Evolutionary conservation across 495 filamentous ascomycete species (phyloP).

Genomic region (Cryomyces minteri): DNA sequence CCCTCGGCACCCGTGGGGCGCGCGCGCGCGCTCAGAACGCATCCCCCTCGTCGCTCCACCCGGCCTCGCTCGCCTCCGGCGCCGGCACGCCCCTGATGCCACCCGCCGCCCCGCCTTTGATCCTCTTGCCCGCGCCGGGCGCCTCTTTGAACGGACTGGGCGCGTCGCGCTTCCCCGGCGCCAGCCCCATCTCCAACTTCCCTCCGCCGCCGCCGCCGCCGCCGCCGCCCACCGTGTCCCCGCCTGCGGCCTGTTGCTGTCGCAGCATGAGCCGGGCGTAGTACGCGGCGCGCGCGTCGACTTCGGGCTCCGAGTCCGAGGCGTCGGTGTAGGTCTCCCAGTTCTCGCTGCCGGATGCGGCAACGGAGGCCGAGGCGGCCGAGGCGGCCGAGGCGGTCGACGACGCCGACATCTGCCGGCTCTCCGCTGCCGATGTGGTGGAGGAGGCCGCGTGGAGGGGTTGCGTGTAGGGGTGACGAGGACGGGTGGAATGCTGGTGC

Average conservation of each 20-base stretch:
- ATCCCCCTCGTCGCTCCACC: constrained; percentile 23
- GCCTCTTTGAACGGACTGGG: constrained; percentile 16
- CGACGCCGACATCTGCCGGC: constrained; percentile 9
- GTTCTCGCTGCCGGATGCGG: constrained; percentile 70
- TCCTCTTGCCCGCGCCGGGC: constrained; percentile 13
- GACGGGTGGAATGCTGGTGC: background rate
- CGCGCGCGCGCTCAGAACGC: constrained; percentile 4
- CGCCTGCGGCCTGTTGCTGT: constrained; percentile 19
- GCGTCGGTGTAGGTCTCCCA: constrained; percentile 81
- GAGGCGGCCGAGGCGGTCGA: constrained; percentile 1
- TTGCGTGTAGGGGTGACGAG: constrained; percentile 1
- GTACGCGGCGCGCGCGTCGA: constrained; percentile 54
- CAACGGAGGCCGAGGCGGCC: constrained; percentile 18
- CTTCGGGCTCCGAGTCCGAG: constrained; percentile 34
- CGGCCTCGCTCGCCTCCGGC: constrained; percentile 20
- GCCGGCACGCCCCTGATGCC: constrained; percentile 8
- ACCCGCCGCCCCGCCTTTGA: constrained; percentile 7
- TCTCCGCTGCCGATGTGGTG: constrained; percentile 1
- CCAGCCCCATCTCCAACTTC: constrained; percentile 30
- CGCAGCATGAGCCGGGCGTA: constrained; percentile 51
- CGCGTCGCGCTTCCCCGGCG: constrained; percentile 34
- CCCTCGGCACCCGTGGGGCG: too few species aligned
- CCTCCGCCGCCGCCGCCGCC: background rate
- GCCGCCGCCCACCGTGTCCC: background rate
- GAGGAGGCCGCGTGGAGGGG: constrained; percentile 6